Conservation (phyloP, 495 filamentous ascomycete species). For the Penicillium riverlandense region DNA sequence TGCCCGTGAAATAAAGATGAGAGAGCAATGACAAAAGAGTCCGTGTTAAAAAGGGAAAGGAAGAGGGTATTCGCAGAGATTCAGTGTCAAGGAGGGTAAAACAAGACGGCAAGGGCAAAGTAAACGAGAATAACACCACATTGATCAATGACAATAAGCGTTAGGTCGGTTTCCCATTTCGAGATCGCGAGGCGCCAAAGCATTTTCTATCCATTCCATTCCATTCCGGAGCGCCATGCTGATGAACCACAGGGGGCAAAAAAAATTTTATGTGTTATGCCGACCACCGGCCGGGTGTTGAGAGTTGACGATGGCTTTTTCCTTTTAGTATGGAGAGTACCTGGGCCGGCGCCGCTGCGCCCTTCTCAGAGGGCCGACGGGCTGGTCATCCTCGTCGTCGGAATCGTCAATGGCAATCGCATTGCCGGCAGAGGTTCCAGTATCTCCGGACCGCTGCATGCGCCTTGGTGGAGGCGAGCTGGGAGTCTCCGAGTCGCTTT, state of each 20-base stretch:
- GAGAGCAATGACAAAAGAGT: no score
- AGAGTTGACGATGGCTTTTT: background rate
- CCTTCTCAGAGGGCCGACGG: constrained; percentile 19
- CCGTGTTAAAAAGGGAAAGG: no score
- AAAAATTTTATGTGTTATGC: background rate
- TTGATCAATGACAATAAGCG: no score
- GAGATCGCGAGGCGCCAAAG: no score
- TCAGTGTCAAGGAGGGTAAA: no score
- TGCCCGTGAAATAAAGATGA: no score
- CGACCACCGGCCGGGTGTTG: background rate
- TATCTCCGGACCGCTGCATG: background rate
- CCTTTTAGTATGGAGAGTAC: constrained; percentile 18
- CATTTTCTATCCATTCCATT: no score
- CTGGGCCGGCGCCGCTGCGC: constrained; percentile 11
- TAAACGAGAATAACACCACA: no score
- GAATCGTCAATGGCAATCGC: constrained; percentile 22
- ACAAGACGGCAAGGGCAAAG: no score
- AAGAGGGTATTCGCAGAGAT: no score
- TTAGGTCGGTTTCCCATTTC: no score
- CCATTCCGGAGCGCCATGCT: no score
- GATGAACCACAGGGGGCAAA: background rate
- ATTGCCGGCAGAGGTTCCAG: constrained; percentile 1
- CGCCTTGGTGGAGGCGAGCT: constrained; percentile 3
- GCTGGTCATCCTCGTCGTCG: constrained; percentile 14
- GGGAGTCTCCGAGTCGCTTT: background rate